Percentiles rank a stretch among this genome's conserved stretches.
These are phyloP conservation scores for Trametes elegans DNA, from an alignment of 768 basidiomycete species.

Conservation along the genomic window DNA sequence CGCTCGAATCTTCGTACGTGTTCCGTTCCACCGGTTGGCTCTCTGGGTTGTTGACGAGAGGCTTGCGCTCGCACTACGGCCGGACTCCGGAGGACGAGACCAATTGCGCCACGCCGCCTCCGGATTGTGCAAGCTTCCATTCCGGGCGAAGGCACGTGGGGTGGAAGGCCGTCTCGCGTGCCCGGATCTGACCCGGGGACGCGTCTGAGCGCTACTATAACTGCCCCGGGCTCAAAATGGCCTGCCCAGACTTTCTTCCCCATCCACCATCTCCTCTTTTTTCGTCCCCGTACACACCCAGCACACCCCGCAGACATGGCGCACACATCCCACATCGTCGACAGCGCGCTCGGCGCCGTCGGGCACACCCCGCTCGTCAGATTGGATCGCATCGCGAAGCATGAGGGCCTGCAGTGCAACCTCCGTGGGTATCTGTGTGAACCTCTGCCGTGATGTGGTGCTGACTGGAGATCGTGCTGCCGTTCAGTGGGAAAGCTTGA, in stretches of 20 bases:
- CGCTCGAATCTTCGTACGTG: no score
- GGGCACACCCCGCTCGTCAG: constrained; percentile 91
- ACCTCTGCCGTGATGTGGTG: not conserved
- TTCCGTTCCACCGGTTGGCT: no score
- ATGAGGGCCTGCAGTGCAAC: constrained; percentile 83
- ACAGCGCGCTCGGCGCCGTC: constrained; percentile 80
- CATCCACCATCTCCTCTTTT: not conserved
- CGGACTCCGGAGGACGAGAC: no score
- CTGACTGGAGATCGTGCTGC: not conserved
- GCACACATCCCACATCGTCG: constrained; percentile 49
- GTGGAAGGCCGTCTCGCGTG: no score
- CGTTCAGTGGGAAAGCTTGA: constrained; percentile 82
- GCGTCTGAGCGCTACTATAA: not conserved
- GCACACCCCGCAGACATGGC: constrained; percentile 30
- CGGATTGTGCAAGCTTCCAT: no score
- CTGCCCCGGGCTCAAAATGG: not conserved
- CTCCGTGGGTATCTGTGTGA: constrained; percentile 57
- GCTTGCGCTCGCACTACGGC: no score
- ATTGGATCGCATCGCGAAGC: constrained; percentile 72
- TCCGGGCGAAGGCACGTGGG: no score
- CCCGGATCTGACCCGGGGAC: not conserved
- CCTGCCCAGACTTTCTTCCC: constrained; percentile 1
- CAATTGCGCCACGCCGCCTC: no score
- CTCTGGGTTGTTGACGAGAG: no score
- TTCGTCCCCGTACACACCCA: not conserved